These are phyloP conservation scores for Paramyrothecium roridum DNA, from an alignment of 2,329 filamentous ascomycete genomes.

Conservation along the genomic window DNA sequence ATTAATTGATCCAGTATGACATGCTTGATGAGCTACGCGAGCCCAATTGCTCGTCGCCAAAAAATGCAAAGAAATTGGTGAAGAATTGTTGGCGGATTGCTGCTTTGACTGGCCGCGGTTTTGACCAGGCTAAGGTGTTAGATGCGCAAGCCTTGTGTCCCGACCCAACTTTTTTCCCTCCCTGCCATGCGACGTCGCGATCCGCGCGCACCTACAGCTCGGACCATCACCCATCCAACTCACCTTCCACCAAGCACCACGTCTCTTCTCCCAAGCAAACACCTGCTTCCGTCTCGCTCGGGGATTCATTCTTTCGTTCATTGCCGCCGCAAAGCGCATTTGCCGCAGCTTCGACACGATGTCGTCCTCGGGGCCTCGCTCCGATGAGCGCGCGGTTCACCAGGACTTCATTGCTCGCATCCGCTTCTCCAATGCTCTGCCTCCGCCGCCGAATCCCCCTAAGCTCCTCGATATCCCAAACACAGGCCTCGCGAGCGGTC, in stretches of 20 bases:
- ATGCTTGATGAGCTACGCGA: not conserved
- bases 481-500: conserved; percentile 78
- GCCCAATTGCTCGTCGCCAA: not conserved
- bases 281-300: not conserved
- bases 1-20: not conserved
- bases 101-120: not conserved
- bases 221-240: not conserved
- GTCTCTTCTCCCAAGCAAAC: not conserved
- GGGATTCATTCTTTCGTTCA: conserved; percentile 14
- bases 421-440: conserved; percentile 92
- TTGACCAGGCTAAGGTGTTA: not conserved
- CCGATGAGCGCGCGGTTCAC: conserved; percentile 63
- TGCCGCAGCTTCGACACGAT: conserved; percentile 13
- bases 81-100: not conserved
- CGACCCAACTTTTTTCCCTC: not conserved
- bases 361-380: conserved; percentile 31
- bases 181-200: not conserved
- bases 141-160: not conserved
- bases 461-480: conserved; percentile 98
- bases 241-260: not conserved
- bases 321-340: conserved; percentile 9
- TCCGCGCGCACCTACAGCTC: not conserved
- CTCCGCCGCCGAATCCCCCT: conserved; percentile 88
- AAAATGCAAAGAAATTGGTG: not conserved
- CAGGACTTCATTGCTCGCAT: conserved; percentile 98